A percentile compares a stretch with the other conserved stretches of the same genome.
Evolutionary conservation across 257 asterid species (phyloP).

Genomic region (Eucommia ulmoides): DNA sequence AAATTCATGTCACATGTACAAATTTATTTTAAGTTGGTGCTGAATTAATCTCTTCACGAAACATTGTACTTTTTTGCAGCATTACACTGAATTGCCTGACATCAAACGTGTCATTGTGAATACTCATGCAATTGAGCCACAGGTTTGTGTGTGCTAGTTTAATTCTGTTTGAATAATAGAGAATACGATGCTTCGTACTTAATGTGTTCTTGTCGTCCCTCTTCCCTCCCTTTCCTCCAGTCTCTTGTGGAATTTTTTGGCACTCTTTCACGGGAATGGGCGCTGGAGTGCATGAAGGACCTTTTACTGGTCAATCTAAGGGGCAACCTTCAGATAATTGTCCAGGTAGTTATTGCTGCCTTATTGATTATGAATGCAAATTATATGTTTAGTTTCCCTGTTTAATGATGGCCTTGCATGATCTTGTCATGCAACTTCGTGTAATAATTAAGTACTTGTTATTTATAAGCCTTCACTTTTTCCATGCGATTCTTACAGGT

Average conservation of each 20-base stretch:
- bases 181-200: slow-evolving; percentile 6
- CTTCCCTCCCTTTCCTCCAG: no score
- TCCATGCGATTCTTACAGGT: no score
- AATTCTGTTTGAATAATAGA: neutral
- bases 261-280: slow-evolving; percentile 90
- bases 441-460: no score
- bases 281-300: slow-evolving; percentile 94
- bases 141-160: slow-evolving; percentile 32
- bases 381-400: neutral
- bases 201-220: no score
- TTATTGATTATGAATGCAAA: neutral
- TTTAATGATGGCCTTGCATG: neutral
- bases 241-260: slow-evolving; percentile 91
- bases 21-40: neutral
- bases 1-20: no score
- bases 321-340: slow-evolving; percentile 96
- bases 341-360: slow-evolving; percentile 49
- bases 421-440: no score
- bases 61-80: slow-evolving; percentile 39
- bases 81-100: slow-evolving; percentile 86
- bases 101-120: slow-evolving; percentile 96
- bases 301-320: slow-evolving; percentile 78
- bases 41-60: neutral
- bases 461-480: no score
- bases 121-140: slow-evolving; percentile 99